Evolutionary conservation across 2,329 filamentous ascomycete genomes (phyloP), one percentile per base, ranked within the genome.

Genomic region (Claviceps pazoutovae): DNA sequence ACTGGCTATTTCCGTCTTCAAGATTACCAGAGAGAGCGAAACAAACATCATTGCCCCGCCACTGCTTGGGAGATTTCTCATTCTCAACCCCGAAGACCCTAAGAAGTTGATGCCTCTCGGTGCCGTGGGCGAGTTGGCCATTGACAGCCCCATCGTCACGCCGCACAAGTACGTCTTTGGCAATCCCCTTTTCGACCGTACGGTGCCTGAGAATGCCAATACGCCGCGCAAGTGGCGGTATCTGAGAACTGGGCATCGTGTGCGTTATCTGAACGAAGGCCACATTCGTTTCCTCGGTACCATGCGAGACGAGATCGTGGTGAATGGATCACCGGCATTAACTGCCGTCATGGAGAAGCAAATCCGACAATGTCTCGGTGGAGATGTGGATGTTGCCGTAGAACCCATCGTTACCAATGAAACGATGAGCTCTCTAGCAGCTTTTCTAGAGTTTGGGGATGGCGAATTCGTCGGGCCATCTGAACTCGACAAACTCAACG

Each of bases 81-180:
- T 79, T 14, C 71, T 78, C n/a, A 74, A 74, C 48, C 70, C 72
- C 0, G 70, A 77, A 3, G 71, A 79, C 50, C 68, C 69, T 34
- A 70, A 70, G 55, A 71, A 69, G 37, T 67, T 76, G 39, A 70
- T 76, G 65, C 76, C 76, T 0, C 62, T 77, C 13, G 79, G 79
- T 1, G 70, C 74, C 0, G 65, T 78, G 1, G 78, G 78, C 0
- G 80, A 84, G 58, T 66, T 84, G 2, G 70, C 82, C 3, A 74
- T 84, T 37, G 78, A 82, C 57, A 78, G 79, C 0, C 64, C 65
- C 1, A 51, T 61, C 4, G 51, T 66, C 13, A 66, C 64, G 0
- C 65, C 65, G 2, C 67, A 70, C 54, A 64, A 64, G 4, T 67
- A 71, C 44, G 52, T 61, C 0, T 58, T 61, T 0, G 66, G 65